Evolutionary conservation across 352 stramenopile species (phyloP).

Genomic region (Blastocystis sp.): DNA sequence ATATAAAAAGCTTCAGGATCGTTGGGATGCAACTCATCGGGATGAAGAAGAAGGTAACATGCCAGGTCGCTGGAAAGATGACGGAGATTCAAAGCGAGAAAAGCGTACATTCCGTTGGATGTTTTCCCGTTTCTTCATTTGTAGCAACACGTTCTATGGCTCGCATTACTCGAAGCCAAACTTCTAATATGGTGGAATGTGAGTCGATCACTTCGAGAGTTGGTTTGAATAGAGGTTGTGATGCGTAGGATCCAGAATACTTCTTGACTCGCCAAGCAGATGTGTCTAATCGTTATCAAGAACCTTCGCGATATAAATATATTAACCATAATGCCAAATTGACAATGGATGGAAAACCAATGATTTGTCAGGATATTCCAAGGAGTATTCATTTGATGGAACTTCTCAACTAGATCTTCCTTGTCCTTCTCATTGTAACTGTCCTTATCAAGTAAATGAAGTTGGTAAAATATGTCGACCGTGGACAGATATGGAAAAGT

Average conservation of each 20-base stretch:
- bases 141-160: neutral
- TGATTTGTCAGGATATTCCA: constrained; percentile 36
- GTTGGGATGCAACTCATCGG: neutral
- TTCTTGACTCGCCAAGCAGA: constrained; percentile 35
- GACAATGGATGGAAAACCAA: constrained; percentile 38
- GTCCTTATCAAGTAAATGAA: constrained; percentile 20
- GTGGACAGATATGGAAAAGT: constrained; percentile 54
- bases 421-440: constrained; percentile 10
- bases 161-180: constrained; percentile 32
- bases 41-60: neutral
- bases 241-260: constrained; percentile 13
- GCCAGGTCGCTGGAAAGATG: constrained; percentile 8
- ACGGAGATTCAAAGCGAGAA: constrained; percentile 21
- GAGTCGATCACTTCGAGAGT: constrained; percentile 14
- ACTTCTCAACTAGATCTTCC: neutral
- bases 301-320: neutral
- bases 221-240: neutral
- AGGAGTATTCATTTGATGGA: neutral
- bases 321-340: constrained; percentile 32
- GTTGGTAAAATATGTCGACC: constrained; percentile 9
- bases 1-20: neutral
- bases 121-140: neutral
- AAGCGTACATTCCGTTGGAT: neutral
- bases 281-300: neutral
- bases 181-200: constrained; percentile 42